Percentiles rank a stretch among this genome's conserved stretches.
phyloP scores from a whole-genome alignment of 2,329 filamentous ascomycete genomes.

The Fusarium decemcellulare region DNA sequence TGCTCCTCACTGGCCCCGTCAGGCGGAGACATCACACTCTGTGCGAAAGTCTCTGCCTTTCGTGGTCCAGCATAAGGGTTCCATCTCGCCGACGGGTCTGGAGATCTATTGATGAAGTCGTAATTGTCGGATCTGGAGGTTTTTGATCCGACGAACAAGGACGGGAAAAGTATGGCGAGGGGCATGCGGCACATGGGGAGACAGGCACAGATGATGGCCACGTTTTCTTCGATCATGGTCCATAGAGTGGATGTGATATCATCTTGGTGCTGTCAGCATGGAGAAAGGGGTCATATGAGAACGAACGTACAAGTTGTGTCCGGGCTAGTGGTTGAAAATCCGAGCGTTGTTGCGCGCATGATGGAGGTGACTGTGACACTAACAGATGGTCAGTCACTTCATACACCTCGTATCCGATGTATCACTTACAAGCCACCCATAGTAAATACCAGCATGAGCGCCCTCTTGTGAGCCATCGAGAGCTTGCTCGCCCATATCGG shows the following conservation, averaged over 20 bases:
- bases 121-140: slow-evolving; percentile 10
- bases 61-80: slow-evolving; percentile 51
- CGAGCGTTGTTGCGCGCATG: slow-evolving; percentile 56
- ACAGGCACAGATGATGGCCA: slow-evolving; percentile 57
- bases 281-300: background rate
- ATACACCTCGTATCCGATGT: background rate
- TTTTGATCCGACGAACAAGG: slow-evolving; percentile 47
- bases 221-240: slow-evolving; percentile 57
- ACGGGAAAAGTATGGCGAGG: slow-evolving; percentile 54
- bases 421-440: slow-evolving; percentile 59
- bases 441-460: slow-evolving; percentile 58
- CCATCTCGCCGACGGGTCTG: slow-evolving; percentile 45
- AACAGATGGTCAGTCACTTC: slow-evolving; percentile 2
- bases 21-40: slow-evolving; percentile 45
- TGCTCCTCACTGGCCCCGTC: slow-evolving; percentile 54
- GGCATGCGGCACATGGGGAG: slow-evolving; percentile 57
- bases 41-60: slow-evolving; percentile 45
- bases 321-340: slow-evolving; percentile 55
- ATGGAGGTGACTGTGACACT: slow-evolving; percentile 59
- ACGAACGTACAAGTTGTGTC: slow-evolving; percentile 53
- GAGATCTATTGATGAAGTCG: slow-evolving; percentile 12
- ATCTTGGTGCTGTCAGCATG: slow-evolving; percentile 33
- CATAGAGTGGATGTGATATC: slow-evolving; percentile 55
- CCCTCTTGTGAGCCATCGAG: slow-evolving; percentile 56
- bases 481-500: slow-evolving; percentile 62